phyloP scores from a whole-genome alignment of 352 stramenopile genomes.

The Pythium aquatile region DNA sequence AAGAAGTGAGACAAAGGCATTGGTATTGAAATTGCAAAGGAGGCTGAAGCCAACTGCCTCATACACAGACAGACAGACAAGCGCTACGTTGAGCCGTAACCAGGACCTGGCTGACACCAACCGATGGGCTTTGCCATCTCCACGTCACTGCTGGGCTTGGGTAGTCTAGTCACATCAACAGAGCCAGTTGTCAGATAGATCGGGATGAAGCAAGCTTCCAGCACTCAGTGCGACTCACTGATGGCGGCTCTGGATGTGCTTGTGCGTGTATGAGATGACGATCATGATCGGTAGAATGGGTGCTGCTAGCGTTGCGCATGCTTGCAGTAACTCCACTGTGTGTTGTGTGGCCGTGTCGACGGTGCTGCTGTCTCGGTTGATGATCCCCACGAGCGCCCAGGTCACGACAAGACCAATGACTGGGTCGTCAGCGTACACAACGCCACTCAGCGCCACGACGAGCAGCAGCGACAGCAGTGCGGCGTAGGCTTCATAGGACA shows the following conservation, averaged over 20 bases:
- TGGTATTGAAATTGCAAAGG: constrained; percentile 18
- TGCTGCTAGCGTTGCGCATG: constrained; percentile 33
- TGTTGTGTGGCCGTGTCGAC: constrained; percentile 15
- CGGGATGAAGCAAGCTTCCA: background rate
- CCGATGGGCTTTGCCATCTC: constrained; percentile 18
- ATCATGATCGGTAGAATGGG: constrained; percentile 13
- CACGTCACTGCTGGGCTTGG: background rate
- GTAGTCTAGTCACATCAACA: no score
- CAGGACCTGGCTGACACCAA: constrained; percentile 7
- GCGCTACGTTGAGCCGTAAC: constrained; percentile 14
- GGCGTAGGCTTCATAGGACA: constrained; percentile 45
- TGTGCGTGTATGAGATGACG: background rate
- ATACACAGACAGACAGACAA: background rate
- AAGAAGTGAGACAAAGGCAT: constrained; percentile 8
- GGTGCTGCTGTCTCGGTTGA: constrained; percentile 34
- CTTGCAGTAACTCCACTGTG: constrained; percentile 43
- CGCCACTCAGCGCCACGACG: constrained; percentile 37
- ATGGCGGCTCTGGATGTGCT: background rate
- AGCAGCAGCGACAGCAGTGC: constrained; percentile 41
- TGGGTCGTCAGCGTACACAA: constrained; percentile 51
- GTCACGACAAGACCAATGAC: constrained; percentile 50
- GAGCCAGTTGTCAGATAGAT: background rate
- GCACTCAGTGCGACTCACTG: background rate
- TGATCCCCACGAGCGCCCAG: constrained; percentile 53
- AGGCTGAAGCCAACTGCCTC: constrained; percentile 12